Evolutionary conservation across 2,329 filamentous ascomycete genomes (phyloP), one percentile per base, ranked within the genome.

Genomic region (Scedosporium minutisporum): DNA sequence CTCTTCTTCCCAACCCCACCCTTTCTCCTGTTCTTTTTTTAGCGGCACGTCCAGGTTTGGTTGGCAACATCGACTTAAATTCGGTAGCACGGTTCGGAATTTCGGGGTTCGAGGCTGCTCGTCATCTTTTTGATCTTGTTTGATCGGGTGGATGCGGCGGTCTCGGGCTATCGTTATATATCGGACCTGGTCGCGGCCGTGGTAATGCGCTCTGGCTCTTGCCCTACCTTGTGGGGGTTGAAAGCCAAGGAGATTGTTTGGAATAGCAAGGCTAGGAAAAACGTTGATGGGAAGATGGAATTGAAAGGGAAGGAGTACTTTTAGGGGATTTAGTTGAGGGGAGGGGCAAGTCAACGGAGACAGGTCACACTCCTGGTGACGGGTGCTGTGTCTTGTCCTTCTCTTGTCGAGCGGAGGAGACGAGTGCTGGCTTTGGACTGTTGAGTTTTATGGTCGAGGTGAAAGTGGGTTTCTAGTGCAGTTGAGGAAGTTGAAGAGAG

Each of bases 401-500:
- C 44, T 48, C 44, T 48, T 21, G 44, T 48, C 44, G 44, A 48
- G 16, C 44, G 51, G 51, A 27, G 12, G 51, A 23, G 23, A 27
- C 18, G 23, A 27, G 51, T 25, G 51, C 18, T 27, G 51, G 5
- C 51, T 23, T 16, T 55, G 51, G 23, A 14, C 23, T 27, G 16
- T 29, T 55, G 51, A 55, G 51, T 55, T 55, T 55, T 55, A 27
- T 16, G 51, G 51, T 55, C 51, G 51, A 55, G 51, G 51, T 55
- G 51, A 55, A 55, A 27, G 51, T 55, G 18, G 51, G 51, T 55
- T 55, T 55, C 18, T 23, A 55, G 18, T 55, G 51, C 51, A 55
- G 51, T 55, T 55, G 51, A 55, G 51, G 51, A 55, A 55, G 51
- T 55, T 55, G 51, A 55, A 38, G 33, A 38, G 33, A 38, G 33